A percentile compares a stretch with the other conserved stretches of the same genome.
Conservation (phyloP, 2,329 filamentous ascomycete species). For the Xenosphaeropsis pyriputrescens region DNA sequence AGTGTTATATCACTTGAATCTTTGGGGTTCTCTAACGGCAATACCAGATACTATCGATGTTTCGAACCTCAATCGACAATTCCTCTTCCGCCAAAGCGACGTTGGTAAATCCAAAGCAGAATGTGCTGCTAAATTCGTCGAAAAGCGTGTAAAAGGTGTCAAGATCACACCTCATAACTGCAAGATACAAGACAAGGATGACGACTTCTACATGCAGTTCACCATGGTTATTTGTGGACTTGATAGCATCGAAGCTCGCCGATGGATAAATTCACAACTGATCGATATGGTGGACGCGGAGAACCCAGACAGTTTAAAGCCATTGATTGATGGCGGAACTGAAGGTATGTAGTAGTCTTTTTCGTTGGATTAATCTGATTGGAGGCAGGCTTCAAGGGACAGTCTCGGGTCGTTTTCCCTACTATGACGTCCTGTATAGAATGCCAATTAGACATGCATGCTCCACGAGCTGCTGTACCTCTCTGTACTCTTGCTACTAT, state of each 20-base stretch:
- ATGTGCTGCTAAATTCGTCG: slow-evolving; percentile 82
- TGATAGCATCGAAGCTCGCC: slow-evolving; percentile 92
- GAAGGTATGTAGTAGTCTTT: slow-evolving; percentile 40
- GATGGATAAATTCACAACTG: slow-evolving; percentile 95
- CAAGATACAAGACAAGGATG: slow-evolving; percentile 92
- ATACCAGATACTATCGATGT: slow-evolving; percentile 85
- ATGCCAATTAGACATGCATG: slow-evolving; percentile 97
- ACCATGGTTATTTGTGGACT: slow-evolving; percentile 86
- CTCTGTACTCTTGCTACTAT: slow-evolving; percentile 95
- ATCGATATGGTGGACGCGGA: slow-evolving; percentile 80
- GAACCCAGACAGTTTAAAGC: slow-evolving; percentile 75
- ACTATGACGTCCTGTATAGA: slow-evolving; percentile 93
- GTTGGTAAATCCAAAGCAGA: slow-evolving; percentile 91
- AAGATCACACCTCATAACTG: slow-evolving; percentile 89
- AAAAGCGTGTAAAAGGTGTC: slow-evolving; percentile 77
- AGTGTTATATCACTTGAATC: slow-evolving; percentile 10
- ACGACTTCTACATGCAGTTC: slow-evolving; percentile 95
- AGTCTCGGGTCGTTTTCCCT: slow-evolving; percentile 82
- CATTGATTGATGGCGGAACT: slow-evolving; percentile 89
- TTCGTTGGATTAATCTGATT: slow-evolving; percentile 1
- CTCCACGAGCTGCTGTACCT: slow-evolving; percentile 89
- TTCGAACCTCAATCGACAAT: slow-evolving; percentile 94
- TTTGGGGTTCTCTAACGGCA: slow-evolving; percentile 2
- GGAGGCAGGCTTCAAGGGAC: slow-evolving; percentile 74
- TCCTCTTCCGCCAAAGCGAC: slow-evolving; percentile 82